Evolutionary conservation across 2,329 filamentous ascomycete species (phyloP), one percentile per base, ranked within the genome.

Genomic region (Cordyceps tenuipes): DNA sequence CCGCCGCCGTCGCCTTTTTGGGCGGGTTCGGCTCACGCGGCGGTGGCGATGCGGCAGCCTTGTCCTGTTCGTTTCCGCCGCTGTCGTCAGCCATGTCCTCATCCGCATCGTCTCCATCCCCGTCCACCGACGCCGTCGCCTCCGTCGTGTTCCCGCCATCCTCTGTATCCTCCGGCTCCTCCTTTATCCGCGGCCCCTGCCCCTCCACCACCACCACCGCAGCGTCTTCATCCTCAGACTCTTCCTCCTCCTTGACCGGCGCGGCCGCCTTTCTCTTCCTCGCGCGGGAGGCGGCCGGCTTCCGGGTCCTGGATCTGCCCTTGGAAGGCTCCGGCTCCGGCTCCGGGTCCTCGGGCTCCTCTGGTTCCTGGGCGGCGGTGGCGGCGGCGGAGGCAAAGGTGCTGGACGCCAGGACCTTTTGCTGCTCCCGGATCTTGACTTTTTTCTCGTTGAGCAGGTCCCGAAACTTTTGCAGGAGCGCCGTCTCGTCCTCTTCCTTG

Each of bases 371-470:
- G 59, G 54, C 43, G 2, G 49, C 59, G 59, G 77, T 74, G 41
- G 29, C 29, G 78, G 69, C 57, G 79, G 23, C 29, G 78, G 69
- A 57, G 79, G 23, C 23, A 23, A 77, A n/a, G 6, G 6, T 17
- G 3, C 76, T 77, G 41, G 74, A 65, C 3, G 75, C 71, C 26
- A 91, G 72, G 21, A 88, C 72, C 44, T 82, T 79, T 66, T 88
- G 85, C 72, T 91, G 88, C 66, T 91, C 82, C 48, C 89, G 76
- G 54, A 92, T 91, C 72, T 89, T 91, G 57, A 86, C 76, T 72
- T 92, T 92, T 75, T 93, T 93, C 70, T 88, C 83, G 66, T 92
- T 92, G 1, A 92, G 75, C 2, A 93, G 75, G 59, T 82, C 77
- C 59, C 83, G 80, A 66, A 90, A 90, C 69, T 90, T 90, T 62